phyloP scores from a whole-genome alignment of 2,329 filamentous ascomycete genomes.

The Allantophomopsis cytisporea region DNA sequence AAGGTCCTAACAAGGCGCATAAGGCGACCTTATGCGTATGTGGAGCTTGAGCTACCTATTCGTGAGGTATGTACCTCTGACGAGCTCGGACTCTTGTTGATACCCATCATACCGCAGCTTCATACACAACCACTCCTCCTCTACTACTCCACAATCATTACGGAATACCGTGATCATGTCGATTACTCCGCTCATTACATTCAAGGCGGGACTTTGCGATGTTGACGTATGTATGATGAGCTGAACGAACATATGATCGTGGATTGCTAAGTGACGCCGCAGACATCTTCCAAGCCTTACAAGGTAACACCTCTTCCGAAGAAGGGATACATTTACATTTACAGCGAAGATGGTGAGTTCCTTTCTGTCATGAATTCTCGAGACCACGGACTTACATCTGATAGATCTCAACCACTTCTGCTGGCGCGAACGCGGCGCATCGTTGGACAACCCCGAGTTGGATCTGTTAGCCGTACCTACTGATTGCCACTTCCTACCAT shows the following conservation, averaged over 20 bases:
- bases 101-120: too few species aligned
- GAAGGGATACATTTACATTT: slow-evolving; percentile 84
- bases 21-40: too few species aligned
- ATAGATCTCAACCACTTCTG: slow-evolving; percentile 91
- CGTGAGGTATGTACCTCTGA: too few species aligned
- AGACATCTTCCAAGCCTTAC: slow-evolving; percentile 43
- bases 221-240: slow-evolving; percentile 49
- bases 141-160: too few species aligned
- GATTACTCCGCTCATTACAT: slow-evolving; percentile 75
- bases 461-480: slow-evolving; percentile 89
- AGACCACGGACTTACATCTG: slow-evolving; percentile 6
- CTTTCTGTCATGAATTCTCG: not conserved
- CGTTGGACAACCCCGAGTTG: slow-evolving; percentile 61
- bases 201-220: slow-evolving; percentile 88
- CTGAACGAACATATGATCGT: too few species aligned
- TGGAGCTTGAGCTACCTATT: too few species aligned
- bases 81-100: too few species aligned
- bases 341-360: slow-evolving; percentile 67
- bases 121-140: too few species aligned
- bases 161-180: slow-evolving; percentile 45
- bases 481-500: slow-evolving; percentile 78
- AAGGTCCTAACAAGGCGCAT: too few species aligned
- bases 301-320: slow-evolving; percentile 62
- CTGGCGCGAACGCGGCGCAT: slow-evolving; percentile 72
- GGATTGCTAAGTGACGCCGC: slow-evolving; percentile 5